Conservation (phyloP, 345 rosid species). For the Mercurialis annua region DNA sequence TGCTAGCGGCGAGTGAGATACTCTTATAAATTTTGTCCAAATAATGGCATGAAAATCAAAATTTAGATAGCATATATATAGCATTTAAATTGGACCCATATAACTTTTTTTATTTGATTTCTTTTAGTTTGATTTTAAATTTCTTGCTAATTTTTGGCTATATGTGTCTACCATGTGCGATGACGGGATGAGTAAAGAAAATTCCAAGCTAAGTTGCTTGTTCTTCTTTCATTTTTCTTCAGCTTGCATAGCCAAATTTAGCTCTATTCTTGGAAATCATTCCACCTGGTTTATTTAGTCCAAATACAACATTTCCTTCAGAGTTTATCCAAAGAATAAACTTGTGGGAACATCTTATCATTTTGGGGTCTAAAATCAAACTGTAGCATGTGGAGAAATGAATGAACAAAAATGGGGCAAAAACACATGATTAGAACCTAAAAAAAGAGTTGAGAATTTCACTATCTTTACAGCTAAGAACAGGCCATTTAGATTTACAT, state of each 20-base stretch:
- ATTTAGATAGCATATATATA: no score
- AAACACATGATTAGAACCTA: background rate
- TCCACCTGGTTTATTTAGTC: background rate
- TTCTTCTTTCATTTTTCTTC: background rate
- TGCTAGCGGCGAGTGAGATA: no score
- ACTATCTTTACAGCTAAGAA: conserved; percentile 38
- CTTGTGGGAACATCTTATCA: background rate
- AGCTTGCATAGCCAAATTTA: background rate
- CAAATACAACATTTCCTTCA: no score
- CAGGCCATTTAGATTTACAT: conserved; percentile 13
- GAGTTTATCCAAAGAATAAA: no score
- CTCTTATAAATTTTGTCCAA: no score
- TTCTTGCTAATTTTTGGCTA: no score
- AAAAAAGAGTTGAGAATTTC: background rate
- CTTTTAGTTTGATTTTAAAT: no score
- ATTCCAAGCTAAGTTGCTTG: background rate
- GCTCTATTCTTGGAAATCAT: background rate
- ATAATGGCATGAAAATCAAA: no score
- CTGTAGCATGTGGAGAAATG: conserved; percentile 24
- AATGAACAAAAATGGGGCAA: background rate
- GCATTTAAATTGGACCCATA: no score
- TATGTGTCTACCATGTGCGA: background rate
- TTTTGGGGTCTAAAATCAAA: conserved; percentile 6
- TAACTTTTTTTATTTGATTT: no score
- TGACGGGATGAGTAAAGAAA: no score